A percentile compares a stretch with the other conserved stretches of the same genome.
Conservation (phyloP, 2,329 filamentous ascomycete species). For the Ophiostoma quercus region DNA sequence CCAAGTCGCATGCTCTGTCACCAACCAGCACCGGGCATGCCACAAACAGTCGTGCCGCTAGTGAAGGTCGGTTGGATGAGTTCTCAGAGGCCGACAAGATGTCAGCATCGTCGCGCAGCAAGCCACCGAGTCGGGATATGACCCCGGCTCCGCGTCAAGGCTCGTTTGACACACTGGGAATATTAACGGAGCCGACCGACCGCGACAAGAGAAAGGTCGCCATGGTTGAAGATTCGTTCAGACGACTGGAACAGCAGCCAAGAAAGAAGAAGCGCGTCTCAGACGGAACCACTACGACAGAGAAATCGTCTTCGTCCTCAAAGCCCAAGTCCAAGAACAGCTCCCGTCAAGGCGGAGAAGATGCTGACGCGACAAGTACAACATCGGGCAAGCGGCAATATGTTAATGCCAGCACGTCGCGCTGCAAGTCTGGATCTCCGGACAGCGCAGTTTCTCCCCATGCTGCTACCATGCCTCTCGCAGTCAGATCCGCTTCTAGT, state of each 20-base stretch:
- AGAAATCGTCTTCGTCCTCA: conserved; percentile 19
- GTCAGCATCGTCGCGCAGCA: conserved; percentile 54
- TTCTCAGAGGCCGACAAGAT: conserved; percentile 48
- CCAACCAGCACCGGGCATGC: conserved; percentile 58
- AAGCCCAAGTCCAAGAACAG: conserved; percentile 32
- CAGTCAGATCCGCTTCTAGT: conserved; percentile 32
- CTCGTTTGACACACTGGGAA: conserved; percentile 54
- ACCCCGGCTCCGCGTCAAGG: conserved; percentile 55
- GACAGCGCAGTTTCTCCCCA: conserved; percentile 40
- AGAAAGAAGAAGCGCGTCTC: conserved; percentile 60
- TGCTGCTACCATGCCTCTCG: conserved; percentile 30
- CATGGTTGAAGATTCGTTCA: conserved; percentile 59
- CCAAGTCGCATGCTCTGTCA: conserved; percentile 52
- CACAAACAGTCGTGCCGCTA: conserved; percentile 58
- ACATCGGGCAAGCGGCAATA: conserved; percentile 41
- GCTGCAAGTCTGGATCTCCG: conserved; percentile 52
- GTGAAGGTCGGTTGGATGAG: conserved; percentile 56
- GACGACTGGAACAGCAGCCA: conserved; percentile 54
- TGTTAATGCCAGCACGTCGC: conserved; percentile 49
- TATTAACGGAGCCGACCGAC: conserved; percentile 59
- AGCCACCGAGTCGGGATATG: conserved; percentile 60
- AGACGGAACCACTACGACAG: conserved; percentile 41
- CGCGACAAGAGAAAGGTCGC: conserved; percentile 63
- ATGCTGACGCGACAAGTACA: conserved; percentile 32
- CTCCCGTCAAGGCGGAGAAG: conserved; percentile 22